Percentiles rank a stretch among this genome's conserved stretches.
These are phyloP conservation scores for Flaveria brownii DNA, from an alignment of 129 eudicot genomes.

Conservation along the genomic window DNA sequence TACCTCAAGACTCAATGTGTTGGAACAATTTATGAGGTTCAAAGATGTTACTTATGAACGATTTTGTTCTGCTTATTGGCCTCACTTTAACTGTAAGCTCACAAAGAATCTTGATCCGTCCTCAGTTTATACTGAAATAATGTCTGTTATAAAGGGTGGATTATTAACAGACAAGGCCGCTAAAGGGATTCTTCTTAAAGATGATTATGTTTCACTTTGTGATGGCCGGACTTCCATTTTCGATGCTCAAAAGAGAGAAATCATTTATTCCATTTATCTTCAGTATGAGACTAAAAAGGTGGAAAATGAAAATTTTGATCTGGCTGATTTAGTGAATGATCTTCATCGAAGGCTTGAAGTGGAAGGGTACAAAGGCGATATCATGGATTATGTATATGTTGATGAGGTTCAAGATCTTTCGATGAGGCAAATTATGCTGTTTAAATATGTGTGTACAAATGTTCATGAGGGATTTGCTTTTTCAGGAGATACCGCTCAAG, in stretches of 20 bases:
- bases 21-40: constrained; percentile 45
- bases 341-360: constrained; percentile 58
- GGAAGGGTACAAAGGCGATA: constrained; percentile 46
- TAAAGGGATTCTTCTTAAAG: constrained; percentile 31
- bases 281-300: constrained; percentile 63
- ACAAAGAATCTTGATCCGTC: constrained; percentile 65
- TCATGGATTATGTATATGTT: constrained; percentile 67
- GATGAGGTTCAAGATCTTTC: constrained; percentile 89
- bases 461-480: constrained; percentile 78
- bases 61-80: constrained; percentile 63
- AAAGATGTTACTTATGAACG: constrained; percentile 61
- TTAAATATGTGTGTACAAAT: constrained; percentile 65
- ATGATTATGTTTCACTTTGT: constrained; percentile 54
- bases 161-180: constrained; percentile 34
- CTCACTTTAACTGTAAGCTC: constrained; percentile 50
- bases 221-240: constrained; percentile 51
- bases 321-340: constrained; percentile 76
- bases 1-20: constrained; percentile 39
- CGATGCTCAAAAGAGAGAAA: constrained; percentile 40
- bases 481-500: constrained; percentile 85
- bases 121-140: constrained; percentile 69
- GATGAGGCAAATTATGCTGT: constrained; percentile 70
- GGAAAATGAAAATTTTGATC: constrained; percentile 61
- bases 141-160: constrained; percentile 79
- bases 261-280: constrained; percentile 46